Evolutionary conservation across 2,329 filamentous ascomycete genomes (phyloP).

Genomic region (Sporothrix mexicana): DNA sequence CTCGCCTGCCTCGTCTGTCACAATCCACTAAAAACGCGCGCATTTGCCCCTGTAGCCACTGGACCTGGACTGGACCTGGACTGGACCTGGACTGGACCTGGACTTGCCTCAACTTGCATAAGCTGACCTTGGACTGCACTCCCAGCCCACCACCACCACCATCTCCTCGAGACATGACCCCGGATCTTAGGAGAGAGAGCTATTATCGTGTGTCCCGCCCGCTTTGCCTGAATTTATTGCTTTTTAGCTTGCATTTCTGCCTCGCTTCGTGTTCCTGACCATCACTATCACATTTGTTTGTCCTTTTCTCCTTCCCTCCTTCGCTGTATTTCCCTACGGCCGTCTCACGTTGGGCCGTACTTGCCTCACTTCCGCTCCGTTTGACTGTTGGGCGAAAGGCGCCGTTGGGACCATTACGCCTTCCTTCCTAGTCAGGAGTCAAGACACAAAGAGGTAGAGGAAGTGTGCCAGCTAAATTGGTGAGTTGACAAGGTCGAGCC

Average conservation of each 20-base stretch:
- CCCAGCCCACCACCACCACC: not conserved
- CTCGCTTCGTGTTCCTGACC: conserved; percentile 2
- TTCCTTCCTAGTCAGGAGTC: conserved; percentile 4
- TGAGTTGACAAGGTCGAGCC: not conserved
- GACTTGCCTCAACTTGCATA: not conserved
- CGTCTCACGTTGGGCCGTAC: not conserved
- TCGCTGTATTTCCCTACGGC: not conserved
- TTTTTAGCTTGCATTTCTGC: conserved; percentile 1
- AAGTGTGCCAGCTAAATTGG: conserved; percentile 3
- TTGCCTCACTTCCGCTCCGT: not conserved
- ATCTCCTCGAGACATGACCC: not conserved
- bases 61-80: not conserved
- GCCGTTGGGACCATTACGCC: not conserved
- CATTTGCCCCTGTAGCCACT: not conserved
- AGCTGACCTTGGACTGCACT: conserved; percentile 2
- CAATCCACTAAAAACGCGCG: not conserved
- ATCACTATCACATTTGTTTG: not conserved
- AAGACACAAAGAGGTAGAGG: not conserved
- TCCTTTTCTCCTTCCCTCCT: not conserved
- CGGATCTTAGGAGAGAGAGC: conserved; percentile 8
- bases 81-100: not conserved
- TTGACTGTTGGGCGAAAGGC: too few species aligned
- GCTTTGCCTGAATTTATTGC: not conserved
- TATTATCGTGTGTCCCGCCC: not conserved
- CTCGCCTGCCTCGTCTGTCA: not conserved